Base-by-base conservation (phyloP, 1,284 basidiomycete species). In the Bondarzewia mesenterica region DNA sequence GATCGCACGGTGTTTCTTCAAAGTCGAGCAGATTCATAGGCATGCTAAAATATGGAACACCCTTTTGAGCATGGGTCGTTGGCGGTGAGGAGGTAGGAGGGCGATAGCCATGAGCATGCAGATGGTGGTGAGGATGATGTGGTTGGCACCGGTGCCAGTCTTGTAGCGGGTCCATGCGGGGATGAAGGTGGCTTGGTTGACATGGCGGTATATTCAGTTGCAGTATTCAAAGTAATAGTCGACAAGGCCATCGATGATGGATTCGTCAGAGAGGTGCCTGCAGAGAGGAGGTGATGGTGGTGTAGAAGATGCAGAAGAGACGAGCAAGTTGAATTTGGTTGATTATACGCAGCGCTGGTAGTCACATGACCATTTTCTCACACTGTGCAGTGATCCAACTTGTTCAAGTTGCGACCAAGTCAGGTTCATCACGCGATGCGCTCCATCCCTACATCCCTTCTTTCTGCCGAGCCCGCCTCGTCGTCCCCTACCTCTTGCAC, bases 41-140 rank as follows among this genome's bases (percentile, higher is more conserved):
- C 85, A 94, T 55, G 86, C 83, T 48, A 99, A 99, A 71, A 93
- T 98, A 51, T 81, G 85, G 46, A 97, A 94, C 63, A 95, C 93
- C 8, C 70, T 99, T 22, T 70, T 97, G 46, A 95, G 92, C 60
- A 95, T 97, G 89, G 87, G 89, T 18, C 71, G 70, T 21, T 65
- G 69, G 59, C 87, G 82, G n/a, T 74, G 69, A 2, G 71, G 62
- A 5, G 85, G 83, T 26, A 89, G 72, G 1, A 81, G 72, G 3
- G 86, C 76, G 44, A 86, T 72, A 1, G 94, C 7, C 91, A 89
- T 78, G 63, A 89, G 70, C 58, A 77, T 71, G 66, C 82, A 79
- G 48, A 85, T 75, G 2, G 80, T 85, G 2, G 82, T 78, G 36
- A 91, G 74, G 44, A 78, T 72, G 54, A 87, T 62, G 45, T 85